Evolutionary conservation across 169 alveolate species (phyloP).

Genomic region (Besnoitia besnoiti): DNA sequence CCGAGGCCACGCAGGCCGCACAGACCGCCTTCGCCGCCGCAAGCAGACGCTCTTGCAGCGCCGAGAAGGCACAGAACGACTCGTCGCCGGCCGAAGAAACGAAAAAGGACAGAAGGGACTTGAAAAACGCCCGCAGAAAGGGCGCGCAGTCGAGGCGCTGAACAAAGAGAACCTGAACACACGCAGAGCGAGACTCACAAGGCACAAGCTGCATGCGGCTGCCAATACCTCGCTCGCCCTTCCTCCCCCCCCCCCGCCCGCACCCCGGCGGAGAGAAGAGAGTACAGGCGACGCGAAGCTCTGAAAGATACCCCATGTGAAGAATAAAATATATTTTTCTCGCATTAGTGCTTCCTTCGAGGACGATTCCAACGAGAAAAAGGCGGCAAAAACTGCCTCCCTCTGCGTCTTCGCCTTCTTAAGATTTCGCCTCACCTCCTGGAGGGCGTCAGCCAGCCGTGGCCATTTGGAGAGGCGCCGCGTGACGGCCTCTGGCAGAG

Average conservation of each 20-base stretch:
- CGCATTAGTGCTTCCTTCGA: no score
- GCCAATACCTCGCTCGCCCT: no score
- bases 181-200: no score
- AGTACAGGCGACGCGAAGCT: no score
- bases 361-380: no score
- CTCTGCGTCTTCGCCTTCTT: no score
- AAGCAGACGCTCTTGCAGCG: slow-evolving; percentile 21
- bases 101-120: slow-evolving; percentile 13
- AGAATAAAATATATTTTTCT: no score
- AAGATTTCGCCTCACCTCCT: not conserved
- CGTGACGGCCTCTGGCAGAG: not conserved
- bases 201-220: no score
- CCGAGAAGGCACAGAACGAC: not conserved
- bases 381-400: no score
- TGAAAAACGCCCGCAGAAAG: not conserved
- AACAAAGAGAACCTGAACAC: not conserved
- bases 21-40: slow-evolving; percentile 7
- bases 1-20: not conserved
- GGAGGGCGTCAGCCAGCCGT: not conserved
- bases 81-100: not conserved
- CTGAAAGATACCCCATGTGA: no score
- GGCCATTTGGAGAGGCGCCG: not conserved
- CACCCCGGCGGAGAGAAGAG: no score
- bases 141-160: slow-evolving; percentile 23
- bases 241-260: no score